Evolutionary conservation across 1,284 basidiomycete genomes (phyloP), one percentile per base, ranked within the genome.

Genomic region (Cryptococcus sp.): DNA sequence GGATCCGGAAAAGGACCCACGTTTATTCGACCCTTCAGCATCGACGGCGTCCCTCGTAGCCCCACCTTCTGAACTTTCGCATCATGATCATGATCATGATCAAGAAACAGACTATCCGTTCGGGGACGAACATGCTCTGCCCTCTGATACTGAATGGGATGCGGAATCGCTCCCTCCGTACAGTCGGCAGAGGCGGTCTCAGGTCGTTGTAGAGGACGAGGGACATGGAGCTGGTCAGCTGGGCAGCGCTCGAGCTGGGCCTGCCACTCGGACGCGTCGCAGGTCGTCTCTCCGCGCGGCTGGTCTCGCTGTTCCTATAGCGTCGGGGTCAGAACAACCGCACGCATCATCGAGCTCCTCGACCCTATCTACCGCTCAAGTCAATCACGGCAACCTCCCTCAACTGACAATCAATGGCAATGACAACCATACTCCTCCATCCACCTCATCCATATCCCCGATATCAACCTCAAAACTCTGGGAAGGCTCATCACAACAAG

Each of bases 1-100:
- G 46, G 78, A 79, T 67, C 64, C 74, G 2, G 78, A 79, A 59
- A 79, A 79, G 63, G 76, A 76, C 54, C 73, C 76, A 16, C 63
- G 70, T 51, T 55, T 74, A 44, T 76, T 75, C 60, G 47, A 57
- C 48, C 57, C 68, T 3, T 63, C 69, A 1, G 52, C 66, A 15
- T 71, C 72, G 10, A 68, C 69, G 3, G 59, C 68, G 6, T 72
- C 71, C 5, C 60, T 71, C 25, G 23, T 70, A n/a, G 51, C 59
- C 2, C 54, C 64, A 3, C 64, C 63, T 2, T 64, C 62, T 41
- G 68, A 67, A 31, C 50, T 49, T 16, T n/a, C 22, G 17, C 44
- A 45, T 19, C 19, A 45, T 17, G 44, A 19, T 25, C 25, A 3
- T 3, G 44, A 45, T 19, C 19, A 45, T 17, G 44, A 19, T 25